phyloP scores from a whole-genome alignment of 768 basidiomycete species.

The Tubosaeta sp. region DNA sequence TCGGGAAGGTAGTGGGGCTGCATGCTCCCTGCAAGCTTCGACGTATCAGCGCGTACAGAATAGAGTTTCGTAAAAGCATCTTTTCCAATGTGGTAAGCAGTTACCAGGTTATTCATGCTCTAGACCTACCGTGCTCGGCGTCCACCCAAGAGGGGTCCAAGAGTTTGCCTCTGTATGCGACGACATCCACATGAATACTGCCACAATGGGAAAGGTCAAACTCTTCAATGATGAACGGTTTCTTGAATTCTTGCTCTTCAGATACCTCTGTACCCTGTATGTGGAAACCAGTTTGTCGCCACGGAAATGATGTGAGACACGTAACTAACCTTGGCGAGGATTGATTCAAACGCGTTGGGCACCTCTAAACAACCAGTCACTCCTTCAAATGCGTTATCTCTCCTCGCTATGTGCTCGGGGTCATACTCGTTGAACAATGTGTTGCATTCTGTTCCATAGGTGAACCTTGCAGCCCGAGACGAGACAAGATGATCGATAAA shows the following conservation, averaged over 20 bases:
- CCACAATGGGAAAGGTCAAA: slow-evolving; percentile 21
- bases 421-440: neutral
- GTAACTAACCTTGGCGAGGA: neutral
- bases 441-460: slow-evolving; percentile 31
- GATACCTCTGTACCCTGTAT: neutral
- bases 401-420: neutral
- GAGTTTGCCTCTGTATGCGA: neutral
- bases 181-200: neutral
- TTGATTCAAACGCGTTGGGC: neutral
- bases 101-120: neutral
- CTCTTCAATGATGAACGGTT: slow-evolving; percentile 8
- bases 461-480: slow-evolving; percentile 38
- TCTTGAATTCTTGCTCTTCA: neutral
- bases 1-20: neutral
- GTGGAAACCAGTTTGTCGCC: neutral
- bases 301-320: neutral
- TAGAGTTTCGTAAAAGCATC: neutral
- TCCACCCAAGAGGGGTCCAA: neutral
- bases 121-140: neutral
- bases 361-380: neutral
- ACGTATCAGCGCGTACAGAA: neutral
- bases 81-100: neutral
- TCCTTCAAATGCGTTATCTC: neutral
- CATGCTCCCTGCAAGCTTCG: neutral
- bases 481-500: slow-evolving; percentile 44